These are phyloP conservation scores for Mycosphaerelloides madeirae DNA, from an alignment of 2,329 filamentous ascomycete genomes.

Conservation along the genomic window DNA sequence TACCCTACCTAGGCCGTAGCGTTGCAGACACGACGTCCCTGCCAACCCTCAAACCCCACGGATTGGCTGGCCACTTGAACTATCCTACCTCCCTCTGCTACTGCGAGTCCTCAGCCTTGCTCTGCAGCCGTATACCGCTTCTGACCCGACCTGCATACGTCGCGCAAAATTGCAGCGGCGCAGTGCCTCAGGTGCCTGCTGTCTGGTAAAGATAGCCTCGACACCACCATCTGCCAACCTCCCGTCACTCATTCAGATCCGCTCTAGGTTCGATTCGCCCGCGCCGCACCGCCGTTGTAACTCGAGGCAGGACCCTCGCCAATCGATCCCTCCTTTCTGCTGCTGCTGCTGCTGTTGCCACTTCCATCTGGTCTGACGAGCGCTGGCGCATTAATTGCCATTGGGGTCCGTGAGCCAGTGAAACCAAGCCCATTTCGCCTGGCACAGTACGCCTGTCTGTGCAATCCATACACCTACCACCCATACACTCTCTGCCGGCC, in stretches of 20 bases:
- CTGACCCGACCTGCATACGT: conserved; percentile 10
- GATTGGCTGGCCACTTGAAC: too few species aligned
- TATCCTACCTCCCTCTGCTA: too few species aligned
- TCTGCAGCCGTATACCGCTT: conserved; percentile 13
- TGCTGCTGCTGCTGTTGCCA: not conserved
- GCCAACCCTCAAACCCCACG: conserved; percentile 2
- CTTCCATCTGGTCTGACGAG: too few species aligned
- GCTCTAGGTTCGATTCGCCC: not conserved
- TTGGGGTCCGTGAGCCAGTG: not conserved
- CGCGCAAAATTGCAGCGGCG: not conserved
- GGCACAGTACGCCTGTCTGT: not conserved
- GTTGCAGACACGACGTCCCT: too few species aligned
- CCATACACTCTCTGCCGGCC: not conserved
- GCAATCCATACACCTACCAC: not conserved
- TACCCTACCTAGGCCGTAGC: too few species aligned
- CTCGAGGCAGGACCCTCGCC: conserved; percentile 1
- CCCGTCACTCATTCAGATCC: not conserved
- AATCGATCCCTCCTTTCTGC: not conserved
- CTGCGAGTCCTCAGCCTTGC: too few species aligned
- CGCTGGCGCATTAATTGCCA: too few species aligned
- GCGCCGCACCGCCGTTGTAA: not conserved
- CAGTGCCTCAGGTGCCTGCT: too few species aligned
- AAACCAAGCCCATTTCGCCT: not conserved
- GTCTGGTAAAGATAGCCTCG: conserved; percentile 7
- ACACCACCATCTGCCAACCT: conserved; percentile 2